These are phyloP conservation scores for Coffea humblotiana DNA, from an alignment of 305 asterid genomes.

Conservation along the genomic window DNA sequence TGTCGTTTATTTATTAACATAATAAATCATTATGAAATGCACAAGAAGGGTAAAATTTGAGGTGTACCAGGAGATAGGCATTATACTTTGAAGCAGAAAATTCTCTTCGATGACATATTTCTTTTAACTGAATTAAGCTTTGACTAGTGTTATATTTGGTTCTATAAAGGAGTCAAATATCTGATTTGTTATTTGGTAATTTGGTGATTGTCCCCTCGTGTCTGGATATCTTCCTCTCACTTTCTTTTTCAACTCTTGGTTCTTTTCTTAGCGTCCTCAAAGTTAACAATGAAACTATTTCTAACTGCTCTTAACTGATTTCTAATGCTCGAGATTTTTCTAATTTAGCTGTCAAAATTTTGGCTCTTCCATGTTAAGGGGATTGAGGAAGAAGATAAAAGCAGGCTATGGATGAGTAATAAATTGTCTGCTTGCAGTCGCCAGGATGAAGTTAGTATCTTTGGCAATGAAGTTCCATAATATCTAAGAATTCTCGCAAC, in stretches of 20 bases:
- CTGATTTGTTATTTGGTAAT: neutral
- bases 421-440: no score
- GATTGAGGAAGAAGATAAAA: neutral
- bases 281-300: neutral
- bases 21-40: neutral
- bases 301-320: neutral
- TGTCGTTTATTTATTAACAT: neutral
- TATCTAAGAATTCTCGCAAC: neutral
- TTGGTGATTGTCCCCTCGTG: neutral
- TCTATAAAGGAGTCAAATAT: neutral
- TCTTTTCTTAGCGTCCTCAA: neutral
- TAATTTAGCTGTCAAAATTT: neutral
- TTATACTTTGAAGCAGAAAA: neutral
- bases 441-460: neutral
- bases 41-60: neutral
- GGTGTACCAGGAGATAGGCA: neutral
- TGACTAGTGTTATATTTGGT: neutral
- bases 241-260: conserved; percentile 6
- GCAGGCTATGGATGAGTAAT: neutral
- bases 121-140: neutral
- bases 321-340: neutral
- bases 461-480: neutral
- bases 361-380: neutral
- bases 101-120: neutral
- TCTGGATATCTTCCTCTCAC: conserved; percentile 3